A percentile compares a stretch with the other conserved stretches of the same genome.
These are phyloP conservation scores for Nitzschia palea DNA, from an alignment of 108 stramenopile genomes.

Conservation along the genomic window DNA sequence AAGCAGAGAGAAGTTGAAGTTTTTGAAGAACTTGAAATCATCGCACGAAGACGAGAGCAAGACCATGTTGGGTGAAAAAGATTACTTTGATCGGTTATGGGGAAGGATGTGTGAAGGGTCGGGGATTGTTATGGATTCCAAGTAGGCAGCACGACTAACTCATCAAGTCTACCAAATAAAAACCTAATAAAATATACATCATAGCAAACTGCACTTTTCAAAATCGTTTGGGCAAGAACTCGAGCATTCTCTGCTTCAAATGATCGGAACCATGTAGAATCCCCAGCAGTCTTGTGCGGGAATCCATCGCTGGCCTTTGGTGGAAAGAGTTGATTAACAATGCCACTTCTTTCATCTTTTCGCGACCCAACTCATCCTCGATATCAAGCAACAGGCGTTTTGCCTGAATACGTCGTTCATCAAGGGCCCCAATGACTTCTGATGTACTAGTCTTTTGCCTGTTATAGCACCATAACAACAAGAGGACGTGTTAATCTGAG, in stretches of 20 bases:
- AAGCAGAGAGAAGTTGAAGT: slow-evolving; percentile 22
- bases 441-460: slow-evolving; percentile 49
- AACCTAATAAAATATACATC: too few species aligned
- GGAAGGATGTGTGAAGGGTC: too few species aligned
- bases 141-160: too few species aligned
- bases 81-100: slow-evolving; percentile 45
- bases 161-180: too few species aligned
- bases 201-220: background rate
- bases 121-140: too few species aligned
- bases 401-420: slow-evolving; percentile 52
- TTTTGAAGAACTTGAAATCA: slow-evolving; percentile 8
- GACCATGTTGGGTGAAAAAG: slow-evolving; percentile 5
- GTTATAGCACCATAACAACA: slow-evolving; percentile 17
- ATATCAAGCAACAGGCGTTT: slow-evolving; percentile 58
- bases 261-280: slow-evolving; percentile 58
- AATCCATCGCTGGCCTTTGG: slow-evolving; percentile 32
- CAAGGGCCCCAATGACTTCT: slow-evolving; percentile 46
- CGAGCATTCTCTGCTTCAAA: slow-evolving; percentile 49
- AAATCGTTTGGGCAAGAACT: slow-evolving; percentile 59
- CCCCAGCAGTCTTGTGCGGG: slow-evolving; percentile 20
- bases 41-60: background rate
- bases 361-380: slow-evolving; percentile 51
- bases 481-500: slow-evolving; percentile 17
- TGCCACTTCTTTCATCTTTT: slow-evolving; percentile 49
- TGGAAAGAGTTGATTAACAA: slow-evolving; percentile 42